Base-by-base conservation (phyloP, 371 early-diverging fungal species). In the Mucor sp. region DNA sequence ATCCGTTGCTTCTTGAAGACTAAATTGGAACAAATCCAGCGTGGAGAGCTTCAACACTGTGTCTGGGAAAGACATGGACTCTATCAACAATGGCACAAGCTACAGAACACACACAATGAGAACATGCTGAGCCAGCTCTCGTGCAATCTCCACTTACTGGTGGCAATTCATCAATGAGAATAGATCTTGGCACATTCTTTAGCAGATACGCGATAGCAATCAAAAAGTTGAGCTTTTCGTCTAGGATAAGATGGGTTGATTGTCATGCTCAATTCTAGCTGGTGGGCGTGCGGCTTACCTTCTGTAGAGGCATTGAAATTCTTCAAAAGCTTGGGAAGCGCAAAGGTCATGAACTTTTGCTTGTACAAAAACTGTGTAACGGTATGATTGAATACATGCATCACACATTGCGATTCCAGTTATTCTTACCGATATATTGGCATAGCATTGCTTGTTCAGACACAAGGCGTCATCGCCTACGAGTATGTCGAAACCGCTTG, bases 161-260 rank as follows among this genome's bases (percentile, higher is more conserved):
- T 55, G 91, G 88, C 6, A 94, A 73, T 28, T 92, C 91, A 33
- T 82, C 85, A 70, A 96, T 71, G 11, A 94, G 76, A n/a, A 94
- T 88, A 56, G 90, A 87, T 71, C 90, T 90, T 23, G 95, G 91
- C 44, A 92, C 88, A 71, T 93, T 89, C 50, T 86, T 81, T 48
- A 97, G 77, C 44, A 94, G 77, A 67, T 93, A 88, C 2, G 94
- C 93, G 59, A 95, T 81, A 5, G 92, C 93, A 25, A 93, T 77
- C 44, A 97, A 81, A 63, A 90, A 88, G 65, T 88, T 81, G 32
- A 87, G 80, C 61, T 89, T 88, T 28, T 82, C 72, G 19, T 78
- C 90, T 80, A 63, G 6, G 14, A 23, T 19, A 6, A 19, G 6
- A 43, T 4, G 17, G 8, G n/a, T 25, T 48, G 11, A 25, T 50